Evolutionary conservation across 1,284 basidiomycete genomes (phyloP).

Genomic region (Ganoderma leucocontextum): DNA sequence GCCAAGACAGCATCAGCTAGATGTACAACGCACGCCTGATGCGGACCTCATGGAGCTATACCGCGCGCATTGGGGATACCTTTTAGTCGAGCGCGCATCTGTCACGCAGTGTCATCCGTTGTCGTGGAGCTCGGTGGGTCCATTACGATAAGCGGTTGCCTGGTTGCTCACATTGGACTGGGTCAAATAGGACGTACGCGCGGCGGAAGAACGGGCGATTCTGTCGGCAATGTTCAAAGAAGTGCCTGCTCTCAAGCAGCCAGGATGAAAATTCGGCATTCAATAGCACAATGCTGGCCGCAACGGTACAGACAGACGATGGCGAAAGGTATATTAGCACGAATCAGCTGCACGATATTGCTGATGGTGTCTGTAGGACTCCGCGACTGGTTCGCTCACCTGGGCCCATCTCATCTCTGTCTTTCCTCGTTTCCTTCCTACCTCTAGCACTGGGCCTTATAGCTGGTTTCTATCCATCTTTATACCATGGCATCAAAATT

Average conservation of each 20-base stretch:
- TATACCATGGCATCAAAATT: not conserved
- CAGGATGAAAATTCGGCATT: too few relatives aligned
- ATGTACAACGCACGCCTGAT: not conserved
- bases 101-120: not conserved
- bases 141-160: not conserved
- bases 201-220: not conserved
- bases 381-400: constrained; percentile 6
- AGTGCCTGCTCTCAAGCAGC: not conserved
- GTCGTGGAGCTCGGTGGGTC: not conserved
- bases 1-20: not conserved
- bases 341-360: too few relatives aligned
- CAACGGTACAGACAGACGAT: not conserved
- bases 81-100: not conserved
- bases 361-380: not conserved
- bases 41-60: not conserved
- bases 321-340: not conserved
- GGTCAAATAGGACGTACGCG: not conserved
- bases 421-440: not conserved
- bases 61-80: not conserved
- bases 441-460: not conserved
- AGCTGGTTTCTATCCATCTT: not conserved
- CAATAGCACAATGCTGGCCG: not conserved
- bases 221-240: not conserved
- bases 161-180: not conserved
- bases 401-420: not conserved